phyloP scores from a whole-genome alignment of 208 protist genomes.

The Trypanosomatidae sp. region DNA sequence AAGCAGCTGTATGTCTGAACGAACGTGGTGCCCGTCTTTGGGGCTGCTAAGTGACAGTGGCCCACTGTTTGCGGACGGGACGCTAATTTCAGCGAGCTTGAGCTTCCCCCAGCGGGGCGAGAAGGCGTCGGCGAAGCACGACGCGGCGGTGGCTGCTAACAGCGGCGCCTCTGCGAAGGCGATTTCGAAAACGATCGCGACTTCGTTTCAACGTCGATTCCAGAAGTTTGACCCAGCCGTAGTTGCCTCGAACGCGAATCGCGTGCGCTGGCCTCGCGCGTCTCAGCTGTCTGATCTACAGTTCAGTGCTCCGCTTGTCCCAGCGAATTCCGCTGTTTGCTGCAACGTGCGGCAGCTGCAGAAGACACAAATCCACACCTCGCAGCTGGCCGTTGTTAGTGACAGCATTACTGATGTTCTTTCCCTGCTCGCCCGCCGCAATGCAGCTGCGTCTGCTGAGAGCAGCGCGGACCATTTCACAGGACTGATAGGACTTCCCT shows the following conservation, averaged over 20 bases:
- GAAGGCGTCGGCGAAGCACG: slow-evolving; percentile 3
- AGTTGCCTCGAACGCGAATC: slow-evolving; percentile 60
- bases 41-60: no score
- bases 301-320: no score
- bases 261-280: slow-evolving; percentile 33
- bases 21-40: slow-evolving; percentile 22
- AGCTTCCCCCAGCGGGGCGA: neutral
- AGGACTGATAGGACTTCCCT: no score
- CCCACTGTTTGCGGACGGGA: neutral
- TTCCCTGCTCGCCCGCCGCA: slow-evolving; percentile 13
- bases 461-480: no score
- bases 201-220: slow-evolving; percentile 18
- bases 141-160: slow-evolving; percentile 51
- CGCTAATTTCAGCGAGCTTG: neutral
- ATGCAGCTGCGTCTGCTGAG: no score
- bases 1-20: slow-evolving; percentile 26
- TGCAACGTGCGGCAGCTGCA: neutral
- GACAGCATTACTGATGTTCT: slow-evolving; percentile 17
- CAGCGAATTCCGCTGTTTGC: slow-evolving; percentile 9
- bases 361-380: neutral
- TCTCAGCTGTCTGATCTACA: neutral
- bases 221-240: slow-evolving; percentile 47
- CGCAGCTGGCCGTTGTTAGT: slow-evolving; percentile 16
- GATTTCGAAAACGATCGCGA: slow-evolving; percentile 21
- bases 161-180: slow-evolving; percentile 40